Conservation (phyloP, 371 early-diverging fungal genomes). For the Mycotypha africana region DNA sequence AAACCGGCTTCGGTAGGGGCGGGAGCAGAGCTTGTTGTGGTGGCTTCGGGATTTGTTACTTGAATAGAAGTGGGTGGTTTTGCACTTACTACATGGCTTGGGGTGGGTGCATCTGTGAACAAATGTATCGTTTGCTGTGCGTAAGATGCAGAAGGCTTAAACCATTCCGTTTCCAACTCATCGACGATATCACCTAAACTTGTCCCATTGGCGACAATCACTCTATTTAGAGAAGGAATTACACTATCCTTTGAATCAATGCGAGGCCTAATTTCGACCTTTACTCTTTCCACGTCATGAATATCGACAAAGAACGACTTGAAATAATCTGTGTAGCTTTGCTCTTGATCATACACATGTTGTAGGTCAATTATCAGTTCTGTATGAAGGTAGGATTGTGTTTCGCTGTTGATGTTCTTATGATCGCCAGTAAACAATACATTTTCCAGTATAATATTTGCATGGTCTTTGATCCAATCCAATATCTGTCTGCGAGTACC, state of each 20-base stretch:
- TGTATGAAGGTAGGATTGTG: no score
- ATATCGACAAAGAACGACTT: constrained; percentile 37
- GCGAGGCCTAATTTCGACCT: constrained; percentile 35
- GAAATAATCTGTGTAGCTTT: constrained; percentile 27
- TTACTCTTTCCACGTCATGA: constrained; percentile 29
- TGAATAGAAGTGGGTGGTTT: constrained; percentile 25
- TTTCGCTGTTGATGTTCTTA: not conserved
- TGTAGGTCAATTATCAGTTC: constrained; percentile 40
- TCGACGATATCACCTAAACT: constrained; percentile 30
- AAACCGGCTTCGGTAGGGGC: no score
- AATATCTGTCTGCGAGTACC: constrained; percentile 39
- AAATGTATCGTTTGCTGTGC: constrained; percentile 30
- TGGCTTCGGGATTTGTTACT: not conserved
- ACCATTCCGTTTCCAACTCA: constrained; percentile 35
- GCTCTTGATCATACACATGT: constrained; percentile 28
- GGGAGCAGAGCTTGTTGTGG: no score
- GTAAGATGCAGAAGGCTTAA: constrained; percentile 30
- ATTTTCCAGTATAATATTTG: constrained; percentile 29
- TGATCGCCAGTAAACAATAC: constrained; percentile 18
- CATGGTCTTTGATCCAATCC: constrained; percentile 36
- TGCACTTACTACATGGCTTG: constrained; percentile 29
- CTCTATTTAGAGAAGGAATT: constrained; percentile 19
- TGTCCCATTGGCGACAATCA: constrained; percentile 23
- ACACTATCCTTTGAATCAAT: constrained; percentile 35
- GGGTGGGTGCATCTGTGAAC: constrained; percentile 29